phyloP scores from a whole-genome alignment of 192 early-diverging fungal species.

The Chytriomyces hyalinus region DNA sequence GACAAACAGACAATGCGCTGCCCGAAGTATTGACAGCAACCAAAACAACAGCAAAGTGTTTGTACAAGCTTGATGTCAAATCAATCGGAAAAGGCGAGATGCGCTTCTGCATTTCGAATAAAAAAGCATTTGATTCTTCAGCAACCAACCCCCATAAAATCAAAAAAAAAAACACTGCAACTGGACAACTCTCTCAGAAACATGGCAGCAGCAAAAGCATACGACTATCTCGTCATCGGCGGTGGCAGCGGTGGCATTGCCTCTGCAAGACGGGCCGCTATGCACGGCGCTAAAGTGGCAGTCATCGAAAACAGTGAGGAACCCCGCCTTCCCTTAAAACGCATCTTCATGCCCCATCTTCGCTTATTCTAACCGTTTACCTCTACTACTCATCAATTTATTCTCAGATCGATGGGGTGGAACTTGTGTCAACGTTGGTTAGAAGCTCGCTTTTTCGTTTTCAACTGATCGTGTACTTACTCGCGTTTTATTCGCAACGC shows the following conservation, averaged over 20 bases:
- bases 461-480: neutral
- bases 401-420: conserved; percentile 55
- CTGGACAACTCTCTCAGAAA: neutral
- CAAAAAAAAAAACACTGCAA: no score
- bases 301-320: conserved; percentile 72
- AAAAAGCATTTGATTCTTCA: no score
- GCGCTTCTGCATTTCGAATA: no score
- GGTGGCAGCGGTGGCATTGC: conserved; percentile 91
- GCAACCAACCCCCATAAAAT: no score
- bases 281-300: conserved; percentile 89
- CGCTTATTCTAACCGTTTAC: neutral
- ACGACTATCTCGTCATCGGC: conserved; percentile 95
- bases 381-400: neutral
- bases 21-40: no score
- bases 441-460: conserved; percentile 6
- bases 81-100: no score
- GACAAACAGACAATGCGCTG: no score
- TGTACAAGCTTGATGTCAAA: no score
- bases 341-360: neutral
- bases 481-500: neutral
- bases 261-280: conserved; percentile 88
- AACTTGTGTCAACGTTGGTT: conserved; percentile 93
- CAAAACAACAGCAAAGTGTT: no score
- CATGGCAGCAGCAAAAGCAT: conserved; percentile 43
- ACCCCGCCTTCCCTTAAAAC: conserved; percentile 5